These are phyloP conservation scores for Trichocladium uniseriatum DNA, from an alignment of 495 filamentous ascomycete genomes.

Conservation along the genomic window DNA sequence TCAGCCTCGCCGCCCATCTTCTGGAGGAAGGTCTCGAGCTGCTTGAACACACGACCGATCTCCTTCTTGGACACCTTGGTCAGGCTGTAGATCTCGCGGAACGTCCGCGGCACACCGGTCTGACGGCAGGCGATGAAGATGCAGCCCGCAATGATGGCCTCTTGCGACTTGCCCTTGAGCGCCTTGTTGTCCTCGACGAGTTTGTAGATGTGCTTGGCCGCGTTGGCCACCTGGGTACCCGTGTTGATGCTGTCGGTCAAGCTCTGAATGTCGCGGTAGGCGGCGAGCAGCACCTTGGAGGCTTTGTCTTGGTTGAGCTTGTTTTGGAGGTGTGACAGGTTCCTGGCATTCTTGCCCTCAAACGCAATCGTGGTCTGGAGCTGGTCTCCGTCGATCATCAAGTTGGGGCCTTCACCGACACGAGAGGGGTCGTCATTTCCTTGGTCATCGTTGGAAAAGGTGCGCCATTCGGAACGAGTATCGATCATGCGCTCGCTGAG, in stretches of 20 bases:
- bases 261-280: constrained; percentile 82
- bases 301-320: constrained; percentile 75
- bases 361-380: constrained; percentile 83
- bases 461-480: constrained; percentile 95
- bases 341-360: constrained; percentile 60
- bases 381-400: constrained; percentile 82
- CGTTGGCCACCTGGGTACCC: constrained; percentile 67
- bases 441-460: constrained; percentile 95
- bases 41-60: constrained; percentile 92
- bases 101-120: constrained; percentile 75
- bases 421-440: constrained; percentile 89
- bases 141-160: constrained; percentile 88
- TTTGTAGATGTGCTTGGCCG: constrained; percentile 91
- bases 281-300: constrained; percentile 68
- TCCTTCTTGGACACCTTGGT: constrained; percentile 96
- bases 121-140: constrained; percentile 97
- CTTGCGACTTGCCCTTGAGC: constrained; percentile 91
- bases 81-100: constrained; percentile 82
- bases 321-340: constrained; percentile 78
- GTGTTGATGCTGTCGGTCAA: constrained; percentile 80
- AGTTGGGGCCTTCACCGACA: constrained; percentile 87
- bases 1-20: constrained; percentile 35
- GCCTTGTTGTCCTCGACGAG: constrained; percentile 81
- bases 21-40: constrained; percentile 75
- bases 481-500: constrained; percentile 86